Evolutionary conservation across 192 early-diverging fungal species (phyloP).

Genomic region (Coemansia sp.): DNA sequence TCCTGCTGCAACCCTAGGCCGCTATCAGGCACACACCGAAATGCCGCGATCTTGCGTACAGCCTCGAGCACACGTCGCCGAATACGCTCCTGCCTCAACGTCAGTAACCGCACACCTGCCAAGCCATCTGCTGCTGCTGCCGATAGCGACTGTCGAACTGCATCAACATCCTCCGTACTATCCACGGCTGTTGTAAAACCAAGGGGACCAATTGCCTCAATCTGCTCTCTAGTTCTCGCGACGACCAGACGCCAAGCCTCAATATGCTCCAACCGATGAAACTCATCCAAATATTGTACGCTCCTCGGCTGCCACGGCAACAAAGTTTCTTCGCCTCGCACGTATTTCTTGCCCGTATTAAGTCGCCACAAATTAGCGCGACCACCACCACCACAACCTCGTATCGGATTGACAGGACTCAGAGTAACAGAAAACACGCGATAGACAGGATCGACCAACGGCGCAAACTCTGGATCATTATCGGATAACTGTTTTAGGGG

Average conservation of each 20-base stretch:
- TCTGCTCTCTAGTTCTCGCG: constrained; percentile 16
- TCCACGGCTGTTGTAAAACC: neutral
- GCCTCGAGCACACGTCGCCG: constrained; percentile 17
- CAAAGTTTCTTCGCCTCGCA: constrained; percentile 74
- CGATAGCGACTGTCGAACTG: neutral
- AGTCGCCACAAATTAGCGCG: constrained; percentile 67
- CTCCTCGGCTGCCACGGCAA: constrained; percentile 72
- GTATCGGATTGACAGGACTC: constrained; percentile 52
- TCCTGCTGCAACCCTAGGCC: constrained; percentile 25
- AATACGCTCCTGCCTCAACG: constrained; percentile 17
- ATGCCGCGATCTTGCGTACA: constrained; percentile 6
- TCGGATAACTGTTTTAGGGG: neutral
- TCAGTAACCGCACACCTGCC: neutral
- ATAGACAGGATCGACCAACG: constrained; percentile 33
- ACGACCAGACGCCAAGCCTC: constrained; percentile 44
- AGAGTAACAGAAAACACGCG: constrained; percentile 67
- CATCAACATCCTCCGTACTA: neutral
- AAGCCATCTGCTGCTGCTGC: neutral
- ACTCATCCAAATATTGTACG: constrained; percentile 66
- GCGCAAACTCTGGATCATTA: too few relatives aligned
- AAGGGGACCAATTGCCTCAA: constrained; percentile 21
- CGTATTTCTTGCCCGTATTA: constrained; percentile 67
- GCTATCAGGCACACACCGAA: constrained; percentile 13
- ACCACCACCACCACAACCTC: too few relatives aligned
- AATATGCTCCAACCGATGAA: constrained; percentile 14